Conservation (phyloP, 805 yeast genomes). For the Saturnispora zaruensis region DNA sequence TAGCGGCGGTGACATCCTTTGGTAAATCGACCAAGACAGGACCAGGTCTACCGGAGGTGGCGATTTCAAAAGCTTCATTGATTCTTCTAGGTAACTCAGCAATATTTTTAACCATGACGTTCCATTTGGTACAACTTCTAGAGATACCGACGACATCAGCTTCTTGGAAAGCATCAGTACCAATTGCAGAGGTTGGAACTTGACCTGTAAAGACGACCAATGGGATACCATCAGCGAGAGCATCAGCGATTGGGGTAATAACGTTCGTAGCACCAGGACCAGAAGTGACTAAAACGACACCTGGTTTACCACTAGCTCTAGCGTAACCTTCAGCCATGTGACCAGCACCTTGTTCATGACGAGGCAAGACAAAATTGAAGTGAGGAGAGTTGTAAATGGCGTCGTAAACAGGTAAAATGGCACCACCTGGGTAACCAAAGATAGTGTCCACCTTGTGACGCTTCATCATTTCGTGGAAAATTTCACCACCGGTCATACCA, state of each 20-base stretch:
- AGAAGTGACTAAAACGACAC: constrained; percentile 96
- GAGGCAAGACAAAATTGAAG: constrained; percentile 85
- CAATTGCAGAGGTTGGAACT: constrained; percentile 91
- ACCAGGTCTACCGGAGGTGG: constrained; percentile 94
- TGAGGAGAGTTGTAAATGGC: constrained; percentile 88
- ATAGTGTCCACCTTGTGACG: constrained; percentile 93
- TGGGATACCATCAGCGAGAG: constrained; percentile 94
- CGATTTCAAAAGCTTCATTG: constrained; percentile 97
- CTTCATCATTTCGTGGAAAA: constrained; percentile 97
- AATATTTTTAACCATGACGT: constrained; percentile 93
- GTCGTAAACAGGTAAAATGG: constrained; percentile 94
- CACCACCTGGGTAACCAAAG: constrained; percentile 99
- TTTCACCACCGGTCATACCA: constrained; percentile 97
- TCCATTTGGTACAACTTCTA: constrained; percentile 97
- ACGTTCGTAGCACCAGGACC: constrained; percentile 99
- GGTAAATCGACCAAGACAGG: constrained; percentile 97
- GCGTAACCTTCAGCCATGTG: constrained; percentile 99
- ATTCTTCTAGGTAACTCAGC: constrained; percentile 92
- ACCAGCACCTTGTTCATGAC: constrained; percentile 99
- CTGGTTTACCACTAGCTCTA: constrained; percentile 89
- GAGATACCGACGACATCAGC: constrained; percentile 97
- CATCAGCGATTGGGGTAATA: constrained; percentile 97
- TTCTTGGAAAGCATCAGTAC: constrained; percentile 98
- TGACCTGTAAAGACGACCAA: constrained; percentile 96
- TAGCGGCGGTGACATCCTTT: constrained; percentile 93